A percentile compares a stretch with the other conserved stretches of the same genome.
phyloP scores from a whole-genome alignment of 306 rosid genomes.

The Cicer judaicum region DNA sequence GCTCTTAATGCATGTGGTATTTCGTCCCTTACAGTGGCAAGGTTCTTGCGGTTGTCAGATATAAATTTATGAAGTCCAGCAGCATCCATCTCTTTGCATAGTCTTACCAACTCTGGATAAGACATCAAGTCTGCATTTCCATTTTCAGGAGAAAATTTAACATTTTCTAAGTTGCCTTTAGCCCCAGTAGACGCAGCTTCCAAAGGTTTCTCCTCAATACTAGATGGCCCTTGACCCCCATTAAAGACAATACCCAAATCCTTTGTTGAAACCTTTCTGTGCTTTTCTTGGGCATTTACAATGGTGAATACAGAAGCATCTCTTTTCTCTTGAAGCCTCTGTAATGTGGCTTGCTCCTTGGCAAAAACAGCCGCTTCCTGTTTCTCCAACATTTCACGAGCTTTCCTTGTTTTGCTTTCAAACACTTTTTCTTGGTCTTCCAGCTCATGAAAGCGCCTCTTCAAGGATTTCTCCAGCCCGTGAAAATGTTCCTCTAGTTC shows the following conservation, averaged over 20 bases:
- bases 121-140: constrained; percentile 60
- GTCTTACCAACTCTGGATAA: constrained; percentile 74
- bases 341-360: constrained; percentile 76
- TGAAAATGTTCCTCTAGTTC: constrained; percentile 96
- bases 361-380: constrained; percentile 72
- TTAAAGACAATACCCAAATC: constrained; percentile 53
- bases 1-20: constrained; percentile 84
- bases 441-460: constrained; percentile 95
- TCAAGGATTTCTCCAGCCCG: constrained; percentile 92
- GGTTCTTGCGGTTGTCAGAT: constrained; percentile 94
- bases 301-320: constrained; percentile 83
- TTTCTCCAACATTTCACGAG: constrained; percentile 70
- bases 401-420: constrained; percentile 68
- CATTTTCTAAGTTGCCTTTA: constrained; percentile 52
- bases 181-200: constrained; percentile 55
- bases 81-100: constrained; percentile 86
- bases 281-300: constrained; percentile 69
- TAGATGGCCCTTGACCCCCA: constrained; percentile 53
- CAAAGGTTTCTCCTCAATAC: constrained; percentile 65
- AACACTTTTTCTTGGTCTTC: constrained; percentile 95
- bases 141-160: constrained; percentile 56
- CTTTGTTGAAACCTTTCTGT: constrained; percentile 67
- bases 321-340: constrained; percentile 81
- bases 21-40: constrained; percentile 87
- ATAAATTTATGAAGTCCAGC: constrained; percentile 91